Base-by-base conservation (phyloP, 163 green algal genomes). In the Scenedesmus sp. region DNA sequence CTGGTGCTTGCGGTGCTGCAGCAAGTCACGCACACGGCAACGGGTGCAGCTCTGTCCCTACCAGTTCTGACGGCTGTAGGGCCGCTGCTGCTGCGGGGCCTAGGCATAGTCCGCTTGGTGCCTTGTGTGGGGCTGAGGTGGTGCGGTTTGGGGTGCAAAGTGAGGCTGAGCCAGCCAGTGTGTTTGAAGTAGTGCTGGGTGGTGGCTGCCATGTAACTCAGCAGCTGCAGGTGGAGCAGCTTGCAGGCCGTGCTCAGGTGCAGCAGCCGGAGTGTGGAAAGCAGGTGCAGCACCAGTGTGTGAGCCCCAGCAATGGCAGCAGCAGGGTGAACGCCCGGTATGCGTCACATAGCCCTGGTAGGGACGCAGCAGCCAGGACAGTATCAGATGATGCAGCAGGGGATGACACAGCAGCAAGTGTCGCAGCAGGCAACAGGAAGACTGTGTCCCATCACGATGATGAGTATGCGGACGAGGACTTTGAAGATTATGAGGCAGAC, bases 381-480 rank as follows among this genome's bases (percentile, higher is more conserved):
- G 59, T 26, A 20, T 77, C 26, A 60, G 59, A 57, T 60, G 84
- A 88, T 60, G 59, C 56, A 66, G 79, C 82, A 76, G 56, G 13
- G 18, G 82, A 82, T 79, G 46, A 52, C 0, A 64, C 55, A 86
- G 86, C 84, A 84, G 82, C 84, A 59, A 23, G 10, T 26, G 12
- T 16, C 76, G 57, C 74, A 87, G 26, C 67, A 62, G 13, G 4
- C 26, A 23, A 86, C 6, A 70, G 34, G 2, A 54, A 88, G 56
- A 54, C 52, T 54, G 26, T 74, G 55, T 67, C 55, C 18, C 26
- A 55, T 4, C 55, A 74, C 16, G 86, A 54, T 82, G 86, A 93
- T 79, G 85, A 90, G n/a, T 92, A 92, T 57, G 87, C 90, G 9
- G 73, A 82, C 87, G 90, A 93, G 34, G 57, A 8, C 34, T 94